Evolutionary conservation across 208 protist genomes (phyloP).

Genomic region (Crithidia mellificae): DNA sequence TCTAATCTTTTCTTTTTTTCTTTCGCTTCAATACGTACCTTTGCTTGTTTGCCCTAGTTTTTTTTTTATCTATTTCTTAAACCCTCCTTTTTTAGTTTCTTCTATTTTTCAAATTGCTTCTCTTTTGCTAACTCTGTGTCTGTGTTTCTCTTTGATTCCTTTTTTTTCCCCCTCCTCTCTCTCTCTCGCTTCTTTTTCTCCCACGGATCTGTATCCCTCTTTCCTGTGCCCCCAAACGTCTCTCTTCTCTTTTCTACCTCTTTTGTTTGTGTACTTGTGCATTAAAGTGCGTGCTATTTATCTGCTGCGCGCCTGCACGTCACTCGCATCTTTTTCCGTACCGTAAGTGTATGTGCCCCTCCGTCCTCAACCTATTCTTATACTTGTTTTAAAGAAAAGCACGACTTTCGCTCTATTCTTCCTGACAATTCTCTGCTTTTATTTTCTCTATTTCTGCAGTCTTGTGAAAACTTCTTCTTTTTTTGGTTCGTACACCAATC

Average conservation of each 20-base stretch:
- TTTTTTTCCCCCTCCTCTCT: no score
- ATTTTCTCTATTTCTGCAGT: not conserved
- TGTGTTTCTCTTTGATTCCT: not conserved
- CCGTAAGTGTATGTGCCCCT: no score
- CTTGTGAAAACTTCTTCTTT: no score
- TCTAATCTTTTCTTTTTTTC: conserved; percentile 5
- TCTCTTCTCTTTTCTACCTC: not conserved
- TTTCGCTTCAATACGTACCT: not conserved
- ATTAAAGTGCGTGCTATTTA: no score
- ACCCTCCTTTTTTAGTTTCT: conserved; percentile 7
- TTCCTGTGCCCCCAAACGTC: no score
- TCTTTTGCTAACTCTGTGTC: not conserved
- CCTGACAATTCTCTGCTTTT: not conserved
- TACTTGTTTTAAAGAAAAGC: no score
- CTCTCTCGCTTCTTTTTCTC: not conserved
- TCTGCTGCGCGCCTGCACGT: no score
- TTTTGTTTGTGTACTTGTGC: conserved; percentile 2
- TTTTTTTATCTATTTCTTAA: not conserved
- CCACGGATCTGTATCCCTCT: no score
- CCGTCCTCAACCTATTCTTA: no score
- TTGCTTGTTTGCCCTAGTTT: not conserved
- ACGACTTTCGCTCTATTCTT: no score
- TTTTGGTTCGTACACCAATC: no score
- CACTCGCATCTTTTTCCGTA: no score
- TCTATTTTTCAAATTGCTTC: not conserved